Percentiles rank a stretch among this genome's conserved stretches.
Evolutionary conservation across 1,139 yeast species (phyloP).

Genomic region (Saccharomyces hybrid): DNA sequence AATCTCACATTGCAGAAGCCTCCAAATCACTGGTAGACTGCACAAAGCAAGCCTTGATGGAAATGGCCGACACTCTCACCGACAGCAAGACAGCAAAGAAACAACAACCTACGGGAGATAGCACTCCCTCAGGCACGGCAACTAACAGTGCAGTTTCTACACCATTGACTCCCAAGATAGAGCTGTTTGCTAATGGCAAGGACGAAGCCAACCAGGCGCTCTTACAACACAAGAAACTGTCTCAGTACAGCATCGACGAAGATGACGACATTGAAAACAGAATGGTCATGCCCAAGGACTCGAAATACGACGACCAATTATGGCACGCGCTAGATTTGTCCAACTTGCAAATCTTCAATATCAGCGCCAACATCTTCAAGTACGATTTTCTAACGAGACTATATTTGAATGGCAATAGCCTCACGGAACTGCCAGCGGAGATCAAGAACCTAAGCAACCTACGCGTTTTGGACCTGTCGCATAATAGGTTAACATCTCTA

Average conservation of each 20-base stretch:
- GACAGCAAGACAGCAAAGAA: slow-evolving; percentile 7
- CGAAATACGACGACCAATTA: slow-evolving; percentile 54
- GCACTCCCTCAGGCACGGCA: slow-evolving; percentile 5
- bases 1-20: slow-evolving; percentile 22
- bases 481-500: slow-evolving; percentile 59
- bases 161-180: slow-evolving; percentile 30
- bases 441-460: slow-evolving; percentile 65
- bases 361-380: slow-evolving; percentile 69
- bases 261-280: slow-evolving; percentile 51
- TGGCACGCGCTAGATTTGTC: slow-evolving; percentile 94
- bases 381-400: slow-evolving; percentile 82
- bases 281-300: slow-evolving; percentile 60
- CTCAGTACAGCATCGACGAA: slow-evolving; percentile 56
- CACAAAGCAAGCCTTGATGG: slow-evolving; percentile 31
- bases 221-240: slow-evolving; percentile 55
- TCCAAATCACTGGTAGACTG: slow-evolving; percentile 31
- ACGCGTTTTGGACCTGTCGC: slow-evolving; percentile 78
- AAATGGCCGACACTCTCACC: slow-evolving; percentile 22
- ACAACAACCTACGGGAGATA: background rate
- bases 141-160: slow-evolving; percentile 19
- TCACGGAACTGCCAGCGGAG: slow-evolving; percentile 59
- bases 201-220: slow-evolving; percentile 29
- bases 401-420: slow-evolving; percentile 79
- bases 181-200: slow-evolving; percentile 14
- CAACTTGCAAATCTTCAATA: slow-evolving; percentile 72